Percentiles rank a stretch among this genome's conserved stretches.
phyloP scores from a whole-genome alignment of 2,329 filamentous ascomycete genomes.

The Leptosphaerulina australis region DNA sequence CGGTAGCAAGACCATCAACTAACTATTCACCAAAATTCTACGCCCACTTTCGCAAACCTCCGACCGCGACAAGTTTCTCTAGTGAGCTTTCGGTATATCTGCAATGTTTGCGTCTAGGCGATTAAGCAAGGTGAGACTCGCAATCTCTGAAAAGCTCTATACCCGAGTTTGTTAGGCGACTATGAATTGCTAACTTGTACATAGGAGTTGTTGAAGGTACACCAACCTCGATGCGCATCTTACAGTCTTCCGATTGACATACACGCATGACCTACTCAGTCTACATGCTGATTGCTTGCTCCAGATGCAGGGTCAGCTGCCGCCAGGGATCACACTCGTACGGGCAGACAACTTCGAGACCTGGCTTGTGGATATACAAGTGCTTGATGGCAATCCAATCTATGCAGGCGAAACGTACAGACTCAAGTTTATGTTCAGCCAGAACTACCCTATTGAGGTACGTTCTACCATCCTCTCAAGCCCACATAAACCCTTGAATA shows the following conservation, averaged over 20 bases:
- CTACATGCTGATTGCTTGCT: not conserved
- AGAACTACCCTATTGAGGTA: conserved; percentile 81
- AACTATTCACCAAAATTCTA: too few relatives aligned
- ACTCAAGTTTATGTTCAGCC: conserved; percentile 83
- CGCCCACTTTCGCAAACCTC: too few relatives aligned
- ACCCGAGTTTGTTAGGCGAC: not conserved
- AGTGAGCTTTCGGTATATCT: too few relatives aligned
- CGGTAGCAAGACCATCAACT: not conserved
- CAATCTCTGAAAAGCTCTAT: not conserved
- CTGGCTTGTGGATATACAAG: conserved; percentile 90
- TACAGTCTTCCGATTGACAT: not conserved
- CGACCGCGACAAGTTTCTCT: too few relatives aligned
- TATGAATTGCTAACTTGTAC: not conserved
- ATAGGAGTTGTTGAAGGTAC: conserved; percentile 33
- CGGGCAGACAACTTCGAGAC: conserved; percentile 82
- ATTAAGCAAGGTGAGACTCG: conserved; percentile 53
- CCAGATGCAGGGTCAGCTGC: conserved; percentile 63
- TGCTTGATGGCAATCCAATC: conserved; percentile 88
- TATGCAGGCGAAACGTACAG: conserved; percentile 82
- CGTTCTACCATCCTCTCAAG: not conserved
- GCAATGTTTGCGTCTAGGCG: conserved; percentile 59
- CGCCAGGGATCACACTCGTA: conserved; percentile 76
- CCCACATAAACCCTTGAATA: not conserved
- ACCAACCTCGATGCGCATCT: not conserved
- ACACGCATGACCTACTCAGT: not conserved